These are phyloP conservation scores for Drechmeria coniospora DNA, from an alignment of 2,329 filamentous ascomycete species.

Conservation along the genomic window DNA sequence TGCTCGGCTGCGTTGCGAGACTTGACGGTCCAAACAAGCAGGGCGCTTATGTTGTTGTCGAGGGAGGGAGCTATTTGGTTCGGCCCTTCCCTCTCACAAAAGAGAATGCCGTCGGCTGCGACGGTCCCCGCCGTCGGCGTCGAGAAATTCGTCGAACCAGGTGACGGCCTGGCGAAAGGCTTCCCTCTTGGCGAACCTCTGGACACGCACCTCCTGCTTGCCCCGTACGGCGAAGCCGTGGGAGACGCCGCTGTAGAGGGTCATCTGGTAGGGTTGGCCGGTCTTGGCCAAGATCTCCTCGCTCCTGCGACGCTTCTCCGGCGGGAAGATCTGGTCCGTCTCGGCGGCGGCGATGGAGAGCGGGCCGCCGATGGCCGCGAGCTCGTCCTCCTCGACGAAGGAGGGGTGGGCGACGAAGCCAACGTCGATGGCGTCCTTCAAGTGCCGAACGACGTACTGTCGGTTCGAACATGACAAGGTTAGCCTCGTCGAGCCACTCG, in stretches of 20 bases:
- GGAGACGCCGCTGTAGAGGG: constrained; percentile 49
- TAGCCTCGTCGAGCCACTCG: no score
- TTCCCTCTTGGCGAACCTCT: constrained; percentile 61
- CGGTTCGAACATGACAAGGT: no score
- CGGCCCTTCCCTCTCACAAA: no score
- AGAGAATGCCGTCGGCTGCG: no score
- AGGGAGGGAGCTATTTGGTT: no score
- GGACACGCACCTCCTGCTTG: constrained; percentile 32
- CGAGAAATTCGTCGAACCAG: constrained; percentile 50
- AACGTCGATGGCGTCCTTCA: constrained; percentile 36
- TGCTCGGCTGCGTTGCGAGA: no score
- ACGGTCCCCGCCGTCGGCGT: background rate
- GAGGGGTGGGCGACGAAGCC: constrained; percentile 52
- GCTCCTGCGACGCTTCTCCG: constrained; percentile 36
- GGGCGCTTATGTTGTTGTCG: no score
- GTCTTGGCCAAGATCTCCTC: constrained; percentile 43
- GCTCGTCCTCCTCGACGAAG: constrained; percentile 42
- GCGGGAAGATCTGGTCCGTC: constrained; percentile 42
- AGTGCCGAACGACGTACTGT: constrained; percentile 55
- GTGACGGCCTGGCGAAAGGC: constrained; percentile 61
- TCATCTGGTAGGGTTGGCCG: constrained; percentile 48
- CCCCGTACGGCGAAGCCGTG: constrained; percentile 64
- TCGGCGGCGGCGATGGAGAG: constrained; percentile 49
- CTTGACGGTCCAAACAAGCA: no score
- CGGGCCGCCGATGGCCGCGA: constrained; percentile 39